A percentile compares a stretch with the other conserved stretches of the same genome.
These are phyloP conservation scores for Scedosporium aurantiacum DNA, from an alignment of 2,329 filamentous ascomycete species.

Conservation along the genomic window DNA sequence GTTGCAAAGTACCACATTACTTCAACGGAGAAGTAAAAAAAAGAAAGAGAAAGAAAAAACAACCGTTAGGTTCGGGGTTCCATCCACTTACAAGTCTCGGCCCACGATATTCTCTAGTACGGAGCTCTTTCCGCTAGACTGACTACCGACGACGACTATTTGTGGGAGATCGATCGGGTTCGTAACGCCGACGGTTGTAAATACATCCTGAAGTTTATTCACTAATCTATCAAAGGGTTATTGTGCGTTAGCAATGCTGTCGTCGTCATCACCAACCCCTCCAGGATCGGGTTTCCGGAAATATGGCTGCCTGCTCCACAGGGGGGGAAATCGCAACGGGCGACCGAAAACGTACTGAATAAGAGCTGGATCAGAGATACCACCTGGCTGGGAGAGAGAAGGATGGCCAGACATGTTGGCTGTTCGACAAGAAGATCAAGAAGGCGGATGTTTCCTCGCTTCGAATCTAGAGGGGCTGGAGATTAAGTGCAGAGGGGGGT, in stretches of 20 bases:
- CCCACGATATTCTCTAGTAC: constrained; percentile 98
- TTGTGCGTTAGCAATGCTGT: constrained; percentile 16
- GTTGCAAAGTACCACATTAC: too few species aligned
- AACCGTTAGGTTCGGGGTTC: neutral
- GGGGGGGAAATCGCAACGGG: constrained; percentile 9
- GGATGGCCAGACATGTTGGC: constrained; percentile 4
- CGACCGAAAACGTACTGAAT: constrained; percentile 40
- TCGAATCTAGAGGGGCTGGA: neutral
- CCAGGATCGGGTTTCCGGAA: neutral
- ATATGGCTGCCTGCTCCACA: neutral
- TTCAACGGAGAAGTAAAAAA: too few species aligned
- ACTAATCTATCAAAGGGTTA: constrained; percentile 52
- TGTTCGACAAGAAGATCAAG: neutral
- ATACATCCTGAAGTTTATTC: constrained; percentile 99
- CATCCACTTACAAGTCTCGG: constrained; percentile 76
- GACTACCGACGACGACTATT: constrained; percentile 95
- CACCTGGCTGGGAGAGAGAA: constrained; percentile 27
- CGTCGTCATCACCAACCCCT: neutral
- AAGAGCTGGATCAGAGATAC: constrained; percentile 55
- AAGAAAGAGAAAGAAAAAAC: neutral
- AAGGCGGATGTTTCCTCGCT: neutral
- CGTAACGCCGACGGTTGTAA: constrained; percentile 94
- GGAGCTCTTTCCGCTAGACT: constrained; percentile 98
- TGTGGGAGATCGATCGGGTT: constrained; percentile 98
- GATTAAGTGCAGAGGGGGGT: neutral